Conservation (phyloP, 805 yeast genomes). For the Sungouiozyma intestinalis region DNA sequence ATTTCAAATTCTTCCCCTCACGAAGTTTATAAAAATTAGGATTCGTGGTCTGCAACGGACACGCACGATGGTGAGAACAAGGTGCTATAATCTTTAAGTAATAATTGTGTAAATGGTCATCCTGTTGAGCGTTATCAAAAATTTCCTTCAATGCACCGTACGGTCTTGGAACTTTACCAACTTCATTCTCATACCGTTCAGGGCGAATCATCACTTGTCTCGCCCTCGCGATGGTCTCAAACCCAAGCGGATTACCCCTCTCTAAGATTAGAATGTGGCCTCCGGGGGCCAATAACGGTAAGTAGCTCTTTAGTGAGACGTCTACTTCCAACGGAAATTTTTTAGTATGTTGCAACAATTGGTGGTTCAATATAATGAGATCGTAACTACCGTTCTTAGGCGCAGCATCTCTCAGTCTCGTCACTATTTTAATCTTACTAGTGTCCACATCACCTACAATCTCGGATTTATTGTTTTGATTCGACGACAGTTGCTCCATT, state of each 20-base stretch:
- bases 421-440: constrained; percentile 40
- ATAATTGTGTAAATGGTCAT: constrained; percentile 29
- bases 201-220: constrained; percentile 87
- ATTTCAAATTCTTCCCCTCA: constrained; percentile 50
- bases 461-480: too few relatives aligned
- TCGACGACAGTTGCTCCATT: too few relatives aligned
- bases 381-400: constrained; percentile 55
- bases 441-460: constrained; percentile 46
- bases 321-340: constrained; percentile 70
- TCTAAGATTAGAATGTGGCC: constrained; percentile 77
- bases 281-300: constrained; percentile 57
- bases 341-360: constrained; percentile 48
- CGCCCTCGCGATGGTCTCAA: constrained; percentile 81
- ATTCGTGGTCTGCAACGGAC: constrained; percentile 76
- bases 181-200: constrained; percentile 44
- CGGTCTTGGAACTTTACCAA: constrained; percentile 60
- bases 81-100: constrained; percentile 74
- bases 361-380: constrained; percentile 74
- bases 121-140: constrained; percentile 6
- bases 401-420: constrained; percentile 43
- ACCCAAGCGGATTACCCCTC: constrained; percentile 83
- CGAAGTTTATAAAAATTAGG: constrained; percentile 51
- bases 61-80: constrained; percentile 75
- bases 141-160: constrained; percentile 39
- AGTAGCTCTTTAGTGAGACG: constrained; percentile 45